phyloP scores from a whole-genome alignment of 441 rosid species.

The Aleurites moluccanus region DNA sequence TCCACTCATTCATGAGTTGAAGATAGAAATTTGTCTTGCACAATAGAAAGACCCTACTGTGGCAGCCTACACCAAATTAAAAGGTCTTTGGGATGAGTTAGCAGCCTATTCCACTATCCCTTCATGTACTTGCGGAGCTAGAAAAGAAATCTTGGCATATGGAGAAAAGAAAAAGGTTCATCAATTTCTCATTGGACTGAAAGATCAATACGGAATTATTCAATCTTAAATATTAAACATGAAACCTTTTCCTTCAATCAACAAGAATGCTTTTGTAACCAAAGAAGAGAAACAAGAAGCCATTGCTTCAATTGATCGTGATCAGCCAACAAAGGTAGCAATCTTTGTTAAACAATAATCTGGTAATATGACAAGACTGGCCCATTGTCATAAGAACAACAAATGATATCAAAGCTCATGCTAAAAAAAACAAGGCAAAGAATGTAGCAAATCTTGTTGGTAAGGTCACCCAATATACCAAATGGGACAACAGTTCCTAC shows the following conservation, averaged over 20 bases:
- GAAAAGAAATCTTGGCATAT: not conserved
- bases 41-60: not conserved
- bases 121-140: not conserved
- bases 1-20: not conserved
- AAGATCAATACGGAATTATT: not conserved
- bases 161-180: not conserved
- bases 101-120: not conserved
- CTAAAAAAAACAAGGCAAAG: too few relatives aligned
- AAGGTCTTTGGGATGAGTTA: constrained; percentile 1
- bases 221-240: not conserved
- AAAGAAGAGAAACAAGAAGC: not conserved
- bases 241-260: not conserved
- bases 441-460: constrained; percentile 4
- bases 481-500: not conserved
- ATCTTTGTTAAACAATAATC: not conserved
- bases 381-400: too few relatives aligned
- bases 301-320: not conserved
- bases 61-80: constrained; percentile 1
- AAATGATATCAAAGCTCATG: too few relatives aligned
- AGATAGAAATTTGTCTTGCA: not conserved
- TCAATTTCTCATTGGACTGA: constrained; percentile 6
- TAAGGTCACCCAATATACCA: not conserved
- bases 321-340: not conserved
- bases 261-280: not conserved
- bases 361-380: not conserved